Base-by-base conservation (phyloP, 345 rosid species). In the Cardamine chenopodiifolia region DNA sequence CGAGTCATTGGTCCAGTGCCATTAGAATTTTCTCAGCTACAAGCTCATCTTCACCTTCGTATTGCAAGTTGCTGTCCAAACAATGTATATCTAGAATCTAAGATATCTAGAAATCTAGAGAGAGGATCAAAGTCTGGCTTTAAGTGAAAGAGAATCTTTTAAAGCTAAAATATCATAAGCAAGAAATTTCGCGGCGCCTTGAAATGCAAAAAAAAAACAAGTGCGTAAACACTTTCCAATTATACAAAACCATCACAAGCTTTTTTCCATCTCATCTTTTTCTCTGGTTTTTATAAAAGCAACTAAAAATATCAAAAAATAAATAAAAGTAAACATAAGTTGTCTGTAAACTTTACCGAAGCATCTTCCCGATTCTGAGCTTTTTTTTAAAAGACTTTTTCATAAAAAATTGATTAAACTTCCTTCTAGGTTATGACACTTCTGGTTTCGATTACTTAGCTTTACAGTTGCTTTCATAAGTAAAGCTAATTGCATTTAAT, bases 141-240 rank as follows among this genome's bases (percentile, higher is more conserved):
- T 26, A n/a, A 66, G 53, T 6, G 56, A 37, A 34, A 57, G 42
- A 66, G 52, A 74, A 74, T 58, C 67, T 66, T 18, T 26, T 56
- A 66, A 73, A 73, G 48, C 11, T 34, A 42, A 11, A 54, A 10
- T 20, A 35, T 13, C 31, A 52, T 52, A 17, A 26, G 34, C 66
- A 45, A 22, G 55, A 55, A 34, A 57, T 66, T 66, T 45, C 60
- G 72, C 66, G 72, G 78, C 78, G 78, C 48, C 66, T 47, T 66
- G 78, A 26, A 55, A 65, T 66, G 72, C 37, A 44, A 56, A 34
- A 34, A 32, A n/a, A n/a, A 39, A 45, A 50, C 60, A 25, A 65
- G 42, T 18, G 66, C 44, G 7, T 7, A 17, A 58, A 37, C 60
- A 66, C 72, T 66, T 66, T 58, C 4, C 50, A 73, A 23, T 64